These are phyloP conservation scores for Boletus sp. DNA, from an alignment of 1,284 basidiomycete species.

Conservation along the genomic window DNA sequence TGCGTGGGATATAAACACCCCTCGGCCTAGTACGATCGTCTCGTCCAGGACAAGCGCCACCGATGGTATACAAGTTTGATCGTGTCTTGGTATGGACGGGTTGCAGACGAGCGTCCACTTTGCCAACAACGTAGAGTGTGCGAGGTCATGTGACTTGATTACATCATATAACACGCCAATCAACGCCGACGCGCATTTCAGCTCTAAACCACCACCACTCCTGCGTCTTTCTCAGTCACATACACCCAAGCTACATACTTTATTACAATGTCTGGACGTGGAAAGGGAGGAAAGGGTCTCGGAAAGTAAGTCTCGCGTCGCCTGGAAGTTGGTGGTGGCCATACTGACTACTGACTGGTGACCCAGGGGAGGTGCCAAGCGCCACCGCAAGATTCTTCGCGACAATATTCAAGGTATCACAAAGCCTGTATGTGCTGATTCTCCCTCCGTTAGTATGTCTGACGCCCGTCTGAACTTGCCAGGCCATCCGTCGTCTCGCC, in stretches of 20 bases:
- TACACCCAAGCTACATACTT: slow-evolving; percentile 15
- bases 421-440: slow-evolving; percentile 60
- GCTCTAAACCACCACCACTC: slow-evolving; percentile 1
- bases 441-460: slow-evolving; percentile 48
- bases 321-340: slow-evolving; percentile 27
- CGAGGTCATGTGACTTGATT: slow-evolving; percentile 2
- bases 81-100: too few relatives aligned
- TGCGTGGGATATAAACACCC: too few relatives aligned
- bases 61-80: too few relatives aligned
- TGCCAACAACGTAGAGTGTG: too few relatives aligned
- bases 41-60: too few relatives aligned
- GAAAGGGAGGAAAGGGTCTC: slow-evolving; percentile 42
- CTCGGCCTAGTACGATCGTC: too few relatives aligned
- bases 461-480: slow-evolving; percentile 9
- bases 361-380: slow-evolving; percentile 73
- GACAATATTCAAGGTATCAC: slow-evolving; percentile 75
- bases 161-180: slow-evolving; percentile 9
- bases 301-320: slow-evolving; percentile 19
- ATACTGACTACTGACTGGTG: slow-evolving; percentile 44
- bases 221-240: not conserved
- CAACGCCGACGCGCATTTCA: slow-evolving; percentile 5
- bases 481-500: slow-evolving; percentile 71
- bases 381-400: slow-evolving; percentile 68
- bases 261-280: slow-evolving; percentile 40
- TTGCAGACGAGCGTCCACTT: too few relatives aligned